These are phyloP conservation scores for Acorus calamus DNA, from an alignment of 106 monocot genomes.

Conservation along the genomic window DNA sequence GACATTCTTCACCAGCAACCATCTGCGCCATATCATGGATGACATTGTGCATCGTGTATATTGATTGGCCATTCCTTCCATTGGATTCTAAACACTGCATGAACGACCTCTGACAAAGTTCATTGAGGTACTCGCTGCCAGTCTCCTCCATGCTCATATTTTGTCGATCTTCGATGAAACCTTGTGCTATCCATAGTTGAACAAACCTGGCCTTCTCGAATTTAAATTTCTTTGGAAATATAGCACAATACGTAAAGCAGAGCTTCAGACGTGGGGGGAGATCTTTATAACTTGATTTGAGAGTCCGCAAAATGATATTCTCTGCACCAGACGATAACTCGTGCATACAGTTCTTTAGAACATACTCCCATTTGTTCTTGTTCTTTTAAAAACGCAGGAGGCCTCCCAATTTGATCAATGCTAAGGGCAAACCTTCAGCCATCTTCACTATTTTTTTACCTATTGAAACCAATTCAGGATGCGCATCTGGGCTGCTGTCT, in stretches of 20 bases:
- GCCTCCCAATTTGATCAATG: no score
- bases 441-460: no score
- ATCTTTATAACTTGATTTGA: slow-evolving; percentile 5
- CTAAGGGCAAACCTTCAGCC: no score
- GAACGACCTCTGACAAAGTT: slow-evolving; percentile 23
- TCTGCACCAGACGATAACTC: no score
- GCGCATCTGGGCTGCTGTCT: no score
- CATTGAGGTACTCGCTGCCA: slow-evolving; percentile 12
- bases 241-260: slow-evolving; percentile 6
- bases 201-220: background rate
- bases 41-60: slow-evolving; percentile 13
- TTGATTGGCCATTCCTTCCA: background rate
- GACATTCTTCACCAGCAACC: slow-evolving; percentile 4
- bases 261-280: slow-evolving; percentile 2
- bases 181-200: slow-evolving; percentile 16
- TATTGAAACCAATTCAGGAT: no score
- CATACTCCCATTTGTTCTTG: no score
- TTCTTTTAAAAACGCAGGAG: no score
- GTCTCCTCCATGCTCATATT: slow-evolving; percentile 5
- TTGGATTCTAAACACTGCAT: background rate
- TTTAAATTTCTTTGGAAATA: slow-evolving; percentile 7
- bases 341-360: no score
- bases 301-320: background rate
- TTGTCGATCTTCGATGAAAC: background rate
- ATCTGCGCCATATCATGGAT: slow-evolving; percentile 21